Conservation (phyloP, 768 basidiomycete genomes). For the Strobilomyces echinocephalus region DNA sequence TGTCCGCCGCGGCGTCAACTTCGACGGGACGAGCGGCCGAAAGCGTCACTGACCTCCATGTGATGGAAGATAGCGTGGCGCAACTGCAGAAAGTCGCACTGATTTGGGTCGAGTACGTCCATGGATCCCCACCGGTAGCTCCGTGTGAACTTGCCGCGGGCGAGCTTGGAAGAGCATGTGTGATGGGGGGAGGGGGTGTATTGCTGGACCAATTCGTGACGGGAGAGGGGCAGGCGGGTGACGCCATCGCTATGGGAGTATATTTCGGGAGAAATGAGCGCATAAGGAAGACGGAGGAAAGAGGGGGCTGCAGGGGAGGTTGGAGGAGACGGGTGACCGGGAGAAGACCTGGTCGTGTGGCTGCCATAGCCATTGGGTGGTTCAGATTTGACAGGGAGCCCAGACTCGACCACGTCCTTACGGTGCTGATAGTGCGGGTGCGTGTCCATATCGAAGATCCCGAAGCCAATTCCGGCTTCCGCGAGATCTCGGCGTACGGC, state of each 20-base stretch:
- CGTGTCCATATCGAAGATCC: conserved; percentile 78
- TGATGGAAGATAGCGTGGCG: conserved; percentile 80
- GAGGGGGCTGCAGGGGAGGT: conserved; percentile 60
- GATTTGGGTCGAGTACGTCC: conserved; percentile 71
- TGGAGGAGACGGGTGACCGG: conserved; percentile 56
- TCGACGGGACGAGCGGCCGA: conserved; percentile 12
- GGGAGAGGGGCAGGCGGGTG: conserved; percentile 48
- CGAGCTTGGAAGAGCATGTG: conserved; percentile 40
- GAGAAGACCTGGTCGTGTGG: conserved; percentile 48
- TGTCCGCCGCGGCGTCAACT: conserved; percentile 32
- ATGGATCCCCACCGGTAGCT: conserved; percentile 81
- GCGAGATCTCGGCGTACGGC: conserved; percentile 79
- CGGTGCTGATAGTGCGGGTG: conserved; percentile 44
- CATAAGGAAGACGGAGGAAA: conserved; percentile 71
- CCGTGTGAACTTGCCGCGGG: conserved; percentile 62
- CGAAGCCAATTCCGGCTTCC: conserved; percentile 82
- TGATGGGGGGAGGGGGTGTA: conserved; percentile 59
- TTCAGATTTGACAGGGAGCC: conserved; percentile 45
- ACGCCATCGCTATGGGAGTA: conserved; percentile 85
- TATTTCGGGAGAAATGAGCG: conserved; percentile 76
- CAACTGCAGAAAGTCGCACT: conserved; percentile 77
- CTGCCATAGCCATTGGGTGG: conserved; percentile 47
- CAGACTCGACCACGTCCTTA: conserved; percentile 41
- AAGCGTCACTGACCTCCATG: conserved; percentile 63
- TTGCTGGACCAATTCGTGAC: conserved; percentile 69